Percentiles rank a stretch among this genome's conserved stretches.
Evolutionary conservation across 1,284 basidiomycete species (phyloP).

Genomic region (Ustilago shanxiensis): DNA sequence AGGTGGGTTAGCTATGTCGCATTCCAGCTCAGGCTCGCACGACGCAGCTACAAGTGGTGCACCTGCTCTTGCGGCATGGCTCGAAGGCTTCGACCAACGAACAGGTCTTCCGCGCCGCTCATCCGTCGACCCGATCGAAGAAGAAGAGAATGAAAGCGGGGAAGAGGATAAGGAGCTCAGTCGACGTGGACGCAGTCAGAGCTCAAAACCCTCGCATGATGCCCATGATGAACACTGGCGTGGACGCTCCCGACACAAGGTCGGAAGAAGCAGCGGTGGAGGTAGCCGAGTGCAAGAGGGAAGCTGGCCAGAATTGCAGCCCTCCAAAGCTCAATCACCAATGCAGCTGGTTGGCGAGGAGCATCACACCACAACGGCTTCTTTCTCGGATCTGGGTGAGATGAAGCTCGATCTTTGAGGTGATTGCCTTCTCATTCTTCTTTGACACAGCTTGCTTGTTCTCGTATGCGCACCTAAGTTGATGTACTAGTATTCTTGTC

Average conservation of each 20-base stretch:
- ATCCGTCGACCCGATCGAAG: conserved; percentile 55
- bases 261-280: conserved; percentile 13
- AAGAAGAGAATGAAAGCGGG: conserved; percentile 49
- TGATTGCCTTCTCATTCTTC: background rate
- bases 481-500: background rate
- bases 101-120: conserved; percentile 54
- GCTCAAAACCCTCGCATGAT: conserved; percentile 22
- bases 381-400: conserved; percentile 39
- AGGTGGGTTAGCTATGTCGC: conserved; percentile 15
- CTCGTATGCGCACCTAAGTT: background rate
- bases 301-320: conserved; percentile 42
- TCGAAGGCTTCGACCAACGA: conserved; percentile 52
- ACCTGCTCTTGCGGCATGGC: conserved; percentile 44
- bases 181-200: conserved; percentile 37
- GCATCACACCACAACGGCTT: conserved; percentile 13
- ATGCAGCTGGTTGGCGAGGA: conserved; percentile 38
- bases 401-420: conserved; percentile 50
- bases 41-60: conserved; percentile 18
- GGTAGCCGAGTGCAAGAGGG: conserved; percentile 31
- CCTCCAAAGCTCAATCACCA: conserved; percentile 45
- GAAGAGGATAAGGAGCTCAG: conserved; percentile 47
- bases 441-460: background rate
- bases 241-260: conserved; percentile 36
- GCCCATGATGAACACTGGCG: conserved; percentile 43
- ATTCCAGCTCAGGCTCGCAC: conserved; percentile 25